Evolutionary conservation across 805 yeast genomes (phyloP).

Genomic region (Ogataea nitratoaversa): DNA sequence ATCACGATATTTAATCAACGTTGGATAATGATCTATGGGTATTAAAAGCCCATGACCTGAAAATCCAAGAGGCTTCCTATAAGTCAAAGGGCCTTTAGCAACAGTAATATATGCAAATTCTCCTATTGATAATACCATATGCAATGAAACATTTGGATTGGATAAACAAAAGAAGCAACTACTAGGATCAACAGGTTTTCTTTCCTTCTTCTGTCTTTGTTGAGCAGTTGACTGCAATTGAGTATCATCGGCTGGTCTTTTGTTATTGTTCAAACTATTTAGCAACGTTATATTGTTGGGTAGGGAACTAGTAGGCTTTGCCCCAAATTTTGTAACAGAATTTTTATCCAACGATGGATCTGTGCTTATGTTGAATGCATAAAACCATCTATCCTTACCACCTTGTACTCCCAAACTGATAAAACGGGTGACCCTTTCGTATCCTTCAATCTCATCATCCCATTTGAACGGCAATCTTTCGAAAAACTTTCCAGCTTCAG

Average conservation of each 20-base stretch:
- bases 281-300: too few relatives aligned
- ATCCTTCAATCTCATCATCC: slow-evolving; percentile 30
- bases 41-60: slow-evolving; percentile 81
- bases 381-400: slow-evolving; percentile 60
- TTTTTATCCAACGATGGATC: slow-evolving; percentile 22
- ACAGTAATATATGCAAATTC: slow-evolving; percentile 61
- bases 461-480: slow-evolving; percentile 60
- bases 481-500: slow-evolving; percentile 41
- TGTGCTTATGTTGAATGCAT: slow-evolving; percentile 54
- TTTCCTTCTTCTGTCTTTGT: slow-evolving; percentile 21
- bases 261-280: background rate
- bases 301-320: too few relatives aligned
- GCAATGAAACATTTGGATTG: slow-evolving; percentile 71
- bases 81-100: slow-evolving; percentile 82
- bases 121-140: slow-evolving; percentile 77
- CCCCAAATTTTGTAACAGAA: slow-evolving; percentile 16
- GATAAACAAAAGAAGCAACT: slow-evolving; percentile 81
- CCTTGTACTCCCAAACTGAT: slow-evolving; percentile 62
- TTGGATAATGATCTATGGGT: slow-evolving; percentile 72
- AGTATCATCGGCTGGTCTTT: background rate
- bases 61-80: slow-evolving; percentile 45
- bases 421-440: slow-evolving; percentile 49
- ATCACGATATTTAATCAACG: slow-evolving; percentile 23
- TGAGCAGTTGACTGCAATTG: too few relatives aligned
- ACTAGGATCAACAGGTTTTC: slow-evolving; percentile 46